Evolutionary conservation across 192 early-diverging fungal species (phyloP), one percentile per base, ranked within the genome.

Genomic region (Gryganskiella cystojenkinii): DNA sequence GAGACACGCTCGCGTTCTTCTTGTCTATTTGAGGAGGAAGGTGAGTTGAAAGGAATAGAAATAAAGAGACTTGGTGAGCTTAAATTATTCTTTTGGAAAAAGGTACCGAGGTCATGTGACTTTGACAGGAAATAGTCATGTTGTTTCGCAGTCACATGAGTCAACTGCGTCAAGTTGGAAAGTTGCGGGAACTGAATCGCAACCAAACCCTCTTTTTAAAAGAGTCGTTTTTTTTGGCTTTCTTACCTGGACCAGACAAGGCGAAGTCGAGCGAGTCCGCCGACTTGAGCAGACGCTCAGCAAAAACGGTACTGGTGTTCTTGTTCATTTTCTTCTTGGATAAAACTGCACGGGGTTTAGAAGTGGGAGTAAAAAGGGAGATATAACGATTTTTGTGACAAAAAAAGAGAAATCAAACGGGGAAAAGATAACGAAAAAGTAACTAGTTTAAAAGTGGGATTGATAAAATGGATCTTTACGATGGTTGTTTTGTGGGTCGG

Each of bases 221-320:
- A n/a, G n/a, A n/a, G n/a, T 44, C 33, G 35, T 42, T 30, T 42
- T 56, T 57, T 25, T 46, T 22, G 25, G 25, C 4, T 24, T 47
- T 33, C 13, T 63, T 73, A 74, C 71, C 71, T 76, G 34, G 60
- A 31, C 24, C 24, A 19, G 55, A 14, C 33, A 69, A 49, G 7
- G 61, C 74, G 64, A 59, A 68, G 43, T 78, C 61, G 7, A 78
- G 74, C 50, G 74, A 56, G 53, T 63, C 64, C 31, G 72, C 65
- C 22, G 65, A 67, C 65, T 60, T 78, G 61, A 68, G 27, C 66
- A 64, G 56, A 49, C 66, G 66, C 66, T 63, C 74, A 28, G 67
- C 61, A 43, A 46, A 37, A 33, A 64, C 61, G 15, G 51, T 44
- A 51, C 31, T 15, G 37, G 13, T 46, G 34, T 43, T 15, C 33